Evolutionary conservation across 1,284 basidiomycete species (phyloP).

Genomic region (Coniferiporia weirii): DNA sequence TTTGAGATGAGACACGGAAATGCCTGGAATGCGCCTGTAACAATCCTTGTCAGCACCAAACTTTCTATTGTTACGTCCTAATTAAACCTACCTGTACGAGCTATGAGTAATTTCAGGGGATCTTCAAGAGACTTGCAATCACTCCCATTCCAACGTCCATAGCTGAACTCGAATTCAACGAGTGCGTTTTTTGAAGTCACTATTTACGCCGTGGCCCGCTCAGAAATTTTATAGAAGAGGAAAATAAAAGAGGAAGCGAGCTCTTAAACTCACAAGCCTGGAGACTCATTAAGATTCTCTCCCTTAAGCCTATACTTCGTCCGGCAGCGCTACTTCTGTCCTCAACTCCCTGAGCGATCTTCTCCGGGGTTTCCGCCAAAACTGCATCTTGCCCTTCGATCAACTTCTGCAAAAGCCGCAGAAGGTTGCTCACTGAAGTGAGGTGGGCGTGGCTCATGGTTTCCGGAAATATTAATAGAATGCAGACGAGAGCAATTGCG

Average conservation of each 20-base stretch:
- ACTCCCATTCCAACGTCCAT: slow-evolving; percentile 47
- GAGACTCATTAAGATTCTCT: no score
- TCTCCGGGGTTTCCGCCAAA: neutral
- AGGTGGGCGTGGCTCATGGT: slow-evolving; percentile 52
- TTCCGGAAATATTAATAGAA: slow-evolving; percentile 69
- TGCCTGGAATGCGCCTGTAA: slow-evolving; percentile 6
- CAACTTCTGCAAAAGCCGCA: slow-evolving; percentile 17
- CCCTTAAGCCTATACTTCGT: no score
- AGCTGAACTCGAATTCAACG: slow-evolving; percentile 48
- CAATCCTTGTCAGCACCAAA: slow-evolving; percentile 24
- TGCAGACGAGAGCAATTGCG: slow-evolving; percentile 51
- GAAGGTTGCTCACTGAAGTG: slow-evolving; percentile 29
- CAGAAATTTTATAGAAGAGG: no score
- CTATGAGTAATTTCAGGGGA: neutral
- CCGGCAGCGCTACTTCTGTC: no score
- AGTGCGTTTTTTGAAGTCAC: slow-evolving; percentile 20
- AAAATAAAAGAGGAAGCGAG: no score
- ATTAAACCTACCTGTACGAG: neutral
- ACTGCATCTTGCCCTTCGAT: neutral
- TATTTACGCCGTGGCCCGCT: no score
- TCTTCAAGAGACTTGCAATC: slow-evolving; percentile 28
- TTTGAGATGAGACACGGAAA: no score
- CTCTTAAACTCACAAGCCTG: no score
- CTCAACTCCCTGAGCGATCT: neutral
- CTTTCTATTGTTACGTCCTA: no score